Base-by-base conservation (phyloP, 352 stramenopile species). In the Plasmopara halstedii region DNA sequence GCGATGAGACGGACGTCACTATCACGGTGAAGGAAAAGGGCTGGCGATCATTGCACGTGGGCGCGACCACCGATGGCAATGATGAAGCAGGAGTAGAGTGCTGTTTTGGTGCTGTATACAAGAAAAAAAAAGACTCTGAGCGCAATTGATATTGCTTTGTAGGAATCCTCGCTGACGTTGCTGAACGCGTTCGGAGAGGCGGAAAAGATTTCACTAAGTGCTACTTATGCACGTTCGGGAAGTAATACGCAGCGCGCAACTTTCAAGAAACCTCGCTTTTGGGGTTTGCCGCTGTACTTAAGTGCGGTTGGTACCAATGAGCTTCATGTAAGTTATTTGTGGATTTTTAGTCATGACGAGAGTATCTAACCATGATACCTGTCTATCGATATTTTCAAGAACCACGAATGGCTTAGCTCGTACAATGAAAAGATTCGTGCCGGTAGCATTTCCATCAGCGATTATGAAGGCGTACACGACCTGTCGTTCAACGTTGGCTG, bases 341-440 rank as follows among this genome's bases (percentile, higher is more conserved):
- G 3, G 10, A 15, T 20, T 29, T 29, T 11, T 29, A 1, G 25
- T 29, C 1, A 29, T 4, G 25, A 10, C 25, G 3, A 29, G 11
- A 29, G 25, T 10, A 9, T 46, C 47, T 42, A 5, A 15, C 42
- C 11, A 8, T 42, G 9, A 33, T 27, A 0, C 1, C 29, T 34
- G 14, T 17, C 35, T 10, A 26, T 32, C 6, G 13, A 35, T 17
- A 23, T 41, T 37, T 32, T 46, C 20, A 37, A 87, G 68, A 94
- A 86, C 55, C 76, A 91, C 56, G 84, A 92, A 37, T 83, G 82
- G 37, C 53, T 87, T 41, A 92, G 81, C 53, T 95, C 84, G 33
- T 95, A 94, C 70, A 91, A 80, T 46, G 84, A 95, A 36, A 88
- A 85, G 54, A 82, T 92, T 52, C 77, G 78, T 42, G 76, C 80